Conservation (phyloP, 1,284 basidiomycete species). For the Moniliella sp. region DNA sequence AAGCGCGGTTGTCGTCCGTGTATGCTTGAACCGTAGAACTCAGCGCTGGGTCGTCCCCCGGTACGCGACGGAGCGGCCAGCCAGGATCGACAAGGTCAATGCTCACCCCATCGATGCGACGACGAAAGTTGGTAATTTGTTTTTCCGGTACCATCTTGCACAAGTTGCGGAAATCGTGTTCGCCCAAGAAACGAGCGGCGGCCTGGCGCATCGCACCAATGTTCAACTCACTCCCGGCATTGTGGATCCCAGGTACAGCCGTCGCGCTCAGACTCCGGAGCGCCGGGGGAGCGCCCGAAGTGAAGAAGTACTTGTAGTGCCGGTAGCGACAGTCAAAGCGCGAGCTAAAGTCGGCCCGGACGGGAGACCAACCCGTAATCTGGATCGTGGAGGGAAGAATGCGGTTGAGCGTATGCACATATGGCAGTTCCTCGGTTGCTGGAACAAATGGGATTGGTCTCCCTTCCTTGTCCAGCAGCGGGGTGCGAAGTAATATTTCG, state of each 20-base stretch:
- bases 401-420: slow-evolving; percentile 63
- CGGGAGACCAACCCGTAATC: slow-evolving; percentile 82
- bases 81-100: slow-evolving; percentile 36
- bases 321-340: slow-evolving; percentile 65
- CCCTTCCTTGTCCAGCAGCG: too few relatives aligned
- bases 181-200: slow-evolving; percentile 52
- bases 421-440: slow-evolving; percentile 45
- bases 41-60: not conserved
- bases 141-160: slow-evolving; percentile 86
- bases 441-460: not conserved
- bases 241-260: not conserved
- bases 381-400: slow-evolving; percentile 72
- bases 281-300: slow-evolving; percentile 9
- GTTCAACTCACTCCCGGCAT: slow-evolving; percentile 9
- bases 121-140: slow-evolving; percentile 59
- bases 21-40: too few relatives aligned
- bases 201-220: slow-evolving; percentile 51
- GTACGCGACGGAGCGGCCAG: not conserved
- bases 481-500: too few relatives aligned
- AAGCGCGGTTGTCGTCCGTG: not conserved
- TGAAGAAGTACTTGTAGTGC: slow-evolving; percentile 90
- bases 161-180: slow-evolving; percentile 86
- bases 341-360: slow-evolving; percentile 58
- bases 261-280: slow-evolving; percentile 6
- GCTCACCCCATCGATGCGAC: slow-evolving; percentile 47